Base-by-base conservation (phyloP, 352 stramenopile genomes). In the Elongisporangium undulatum region DNA sequence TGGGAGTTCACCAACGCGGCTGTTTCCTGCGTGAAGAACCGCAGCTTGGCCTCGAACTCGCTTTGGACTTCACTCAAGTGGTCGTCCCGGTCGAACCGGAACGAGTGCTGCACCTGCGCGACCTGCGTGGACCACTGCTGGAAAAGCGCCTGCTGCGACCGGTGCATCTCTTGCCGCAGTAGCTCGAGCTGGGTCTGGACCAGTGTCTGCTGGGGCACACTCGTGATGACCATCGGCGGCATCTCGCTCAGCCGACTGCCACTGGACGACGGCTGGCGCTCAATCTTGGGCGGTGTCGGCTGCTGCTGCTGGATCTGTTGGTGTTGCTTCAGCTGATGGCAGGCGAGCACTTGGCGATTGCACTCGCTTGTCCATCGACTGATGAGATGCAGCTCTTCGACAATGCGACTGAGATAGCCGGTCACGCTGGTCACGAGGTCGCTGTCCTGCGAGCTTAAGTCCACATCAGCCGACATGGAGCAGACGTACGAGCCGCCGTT, bases 351-450 rank as follows among this genome's bases (percentile, higher is more conserved):
- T 24, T 53, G 55, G 16, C 41, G 51, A 26, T 64, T 62, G 62
- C 51, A 75, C 6, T 53, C 49, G 0, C 57, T 55, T 19, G 68
- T 71, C 75, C 75, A 87, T 21, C 56, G 62, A 38, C 75, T 78
- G 50, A 87, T 68, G 16, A 78, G 63, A 23, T 85, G 71, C 5
- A 84, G 67, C 38, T 87, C 77, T 45, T 85, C 68, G 16, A 77
- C 71, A n/a, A 87, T 85, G 19, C 71, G 59, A 62, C 61, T 70
- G 41, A 84, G 64, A 51, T 82, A 87, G 16, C 68, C 55, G 56
- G 81, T 75, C 0, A 79, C 68, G 26, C 64, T 80, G 1, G 63
- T 51, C 3, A 62, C 49, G 19, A 87, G 58, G n/a, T 75, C 66
- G 24, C 45, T 41, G 8, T 62, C 56, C 12, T 67, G 64, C 20